phyloP scores from a whole-genome alignment of 441 rosid genomes.

The Bocquillonia castaneifolia region DNA sequence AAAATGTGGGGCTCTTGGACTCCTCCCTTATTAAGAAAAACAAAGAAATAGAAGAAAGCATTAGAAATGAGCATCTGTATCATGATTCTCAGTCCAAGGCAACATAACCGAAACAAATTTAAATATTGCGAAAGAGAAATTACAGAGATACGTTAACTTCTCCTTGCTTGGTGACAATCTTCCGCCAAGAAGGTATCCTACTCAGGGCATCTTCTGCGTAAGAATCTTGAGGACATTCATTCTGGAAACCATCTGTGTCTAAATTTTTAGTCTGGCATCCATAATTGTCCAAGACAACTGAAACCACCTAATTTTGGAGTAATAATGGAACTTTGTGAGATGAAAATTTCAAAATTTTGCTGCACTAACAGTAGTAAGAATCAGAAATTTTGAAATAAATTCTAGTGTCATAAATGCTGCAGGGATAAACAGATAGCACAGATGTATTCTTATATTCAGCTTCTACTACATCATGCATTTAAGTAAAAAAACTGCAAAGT shows the following conservation, averaged over 20 bases:
- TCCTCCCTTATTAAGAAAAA: constrained; percentile 53
- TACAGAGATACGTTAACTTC: constrained; percentile 61
- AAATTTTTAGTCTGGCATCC: constrained; percentile 37
- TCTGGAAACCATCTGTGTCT: constrained; percentile 50
- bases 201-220: constrained; percentile 37
- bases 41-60: neutral
- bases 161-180: constrained; percentile 65
- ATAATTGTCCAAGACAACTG: constrained; percentile 85
- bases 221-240: constrained; percentile 41
- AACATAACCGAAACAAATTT: neutral
- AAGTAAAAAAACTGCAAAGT: neutral
- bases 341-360: neutral
- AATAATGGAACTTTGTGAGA: neutral
- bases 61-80: constrained; percentile 1
- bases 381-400: neutral
- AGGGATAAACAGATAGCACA: neutral
- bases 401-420: too few relatives aligned
- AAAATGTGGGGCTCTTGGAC: constrained; percentile 63
- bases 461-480: neutral
- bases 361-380: neutral
- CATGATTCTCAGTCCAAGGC: constrained; percentile 15
- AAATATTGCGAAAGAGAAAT: constrained; percentile 23
- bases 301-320: constrained; percentile 53
- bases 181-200: constrained; percentile 70
- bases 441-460: neutral